Evolutionary conservation across 495 filamentous ascomycete genomes (phyloP), one percentile per base, ranked within the genome.

Genomic region (Neurospora discreta): DNA sequence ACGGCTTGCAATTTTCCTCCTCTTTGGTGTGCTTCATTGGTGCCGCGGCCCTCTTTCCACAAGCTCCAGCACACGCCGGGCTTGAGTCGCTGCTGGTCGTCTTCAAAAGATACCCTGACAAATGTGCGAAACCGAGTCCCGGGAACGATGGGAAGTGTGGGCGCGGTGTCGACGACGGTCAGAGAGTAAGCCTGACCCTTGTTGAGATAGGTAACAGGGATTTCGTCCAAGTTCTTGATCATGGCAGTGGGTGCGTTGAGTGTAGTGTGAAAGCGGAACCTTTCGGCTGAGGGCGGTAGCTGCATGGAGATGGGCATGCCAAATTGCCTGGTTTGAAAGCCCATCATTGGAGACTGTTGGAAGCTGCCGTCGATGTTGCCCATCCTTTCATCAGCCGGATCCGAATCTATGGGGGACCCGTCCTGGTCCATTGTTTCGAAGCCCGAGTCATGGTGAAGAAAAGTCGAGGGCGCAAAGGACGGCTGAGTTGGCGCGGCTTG

Each of bases 211-310:
- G 94, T 97, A 16, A 98, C 88, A 0, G 95, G 95, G 52, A 97
- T 94, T 77, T 98, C 95, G 67, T 93, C 90, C 4, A 87, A 78
- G 73, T 91, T 87, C 77, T 91, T 96, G 75, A 97, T 89, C 95
- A 98, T 98, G n/a, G 95, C 95, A 2, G 95, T 98, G 16, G 94
- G 93, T 1, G 95, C 95, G 78, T 97, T 95, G 68, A 99, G 83
- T 0, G 93, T 93, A 44, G 93, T 90, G 77, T 93, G 90, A 80
- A 92, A 99, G 30, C 96, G 93, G 78, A 98, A 98, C 73, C 94
- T 96, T 70, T 81, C 80, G 4, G 81, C 85, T 9, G 85, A 81
- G 4, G 81, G 70, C 3, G 83, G 83, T 39, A 84, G 79, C 20
- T 79, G 73, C 58, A 79, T 75, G 41, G 79, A 69, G 71, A 84